Conservation (phyloP, 1,139 yeast genomes). For the Lodderomyces margitis region DNA sequence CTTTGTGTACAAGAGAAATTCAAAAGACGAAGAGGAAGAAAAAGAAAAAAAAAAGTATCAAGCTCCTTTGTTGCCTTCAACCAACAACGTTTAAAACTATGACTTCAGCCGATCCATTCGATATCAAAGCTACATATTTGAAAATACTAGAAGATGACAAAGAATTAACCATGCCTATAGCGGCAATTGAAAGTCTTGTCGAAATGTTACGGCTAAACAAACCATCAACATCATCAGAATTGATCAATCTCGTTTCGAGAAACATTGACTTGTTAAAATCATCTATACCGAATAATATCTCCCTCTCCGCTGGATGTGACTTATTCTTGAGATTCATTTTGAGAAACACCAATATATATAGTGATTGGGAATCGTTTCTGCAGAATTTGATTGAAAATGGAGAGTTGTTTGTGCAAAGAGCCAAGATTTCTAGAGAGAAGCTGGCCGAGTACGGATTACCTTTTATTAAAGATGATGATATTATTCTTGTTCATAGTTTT, state of each 20-base stretch:
- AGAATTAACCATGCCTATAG: constrained; percentile 98
- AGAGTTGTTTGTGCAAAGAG: constrained; percentile 84
- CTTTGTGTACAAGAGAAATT: neutral
- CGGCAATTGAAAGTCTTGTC: constrained; percentile 93
- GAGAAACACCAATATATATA: constrained; percentile 81
- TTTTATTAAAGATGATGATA: constrained; percentile 91
- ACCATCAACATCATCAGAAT: constrained; percentile 91
- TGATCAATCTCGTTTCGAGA: constrained; percentile 74
- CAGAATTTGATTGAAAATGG: constrained; percentile 91
- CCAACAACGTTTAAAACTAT: constrained; percentile 6
- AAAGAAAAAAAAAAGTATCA: too few relatives aligned
- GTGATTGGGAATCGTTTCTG: constrained; percentile 96
- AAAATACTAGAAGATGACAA: constrained; percentile 80
- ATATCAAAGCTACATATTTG: constrained; percentile 77
- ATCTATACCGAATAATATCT: constrained; percentile 85
- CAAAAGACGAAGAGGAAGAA: too few relatives aligned
- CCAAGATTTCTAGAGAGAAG: constrained; percentile 83
- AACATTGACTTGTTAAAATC: constrained; percentile 73
- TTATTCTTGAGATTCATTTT: constrained; percentile 90
- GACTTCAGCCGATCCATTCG: constrained; percentile 40
- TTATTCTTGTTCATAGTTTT: constrained; percentile 83
- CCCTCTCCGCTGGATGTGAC: constrained; percentile 96
- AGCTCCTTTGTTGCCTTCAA: too few relatives aligned
- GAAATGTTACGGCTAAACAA: constrained; percentile 77
- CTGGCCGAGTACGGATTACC: constrained; percentile 88